phyloP scores from a whole-genome alignment of 257 asterid genomes.

The Solanum okadae region DNA sequence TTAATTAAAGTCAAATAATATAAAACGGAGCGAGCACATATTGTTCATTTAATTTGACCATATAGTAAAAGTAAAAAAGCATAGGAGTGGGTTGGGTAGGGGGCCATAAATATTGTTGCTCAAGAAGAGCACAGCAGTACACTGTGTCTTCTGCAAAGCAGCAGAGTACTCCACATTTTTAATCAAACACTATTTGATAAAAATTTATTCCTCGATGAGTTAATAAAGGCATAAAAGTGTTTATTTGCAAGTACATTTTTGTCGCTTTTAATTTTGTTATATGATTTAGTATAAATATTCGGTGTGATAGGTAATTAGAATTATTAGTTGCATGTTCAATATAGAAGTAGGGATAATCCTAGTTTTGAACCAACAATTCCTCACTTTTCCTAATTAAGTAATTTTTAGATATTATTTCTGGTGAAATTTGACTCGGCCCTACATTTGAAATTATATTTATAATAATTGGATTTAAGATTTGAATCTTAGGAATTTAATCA shows the following conservation, averaged over 20 bases:
- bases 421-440: background rate
- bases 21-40: background rate
- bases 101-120: background rate
- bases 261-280: background rate
- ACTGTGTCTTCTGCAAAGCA: background rate
- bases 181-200: background rate
- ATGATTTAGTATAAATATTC: too few species aligned
- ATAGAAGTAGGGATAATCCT: background rate
- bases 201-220: background rate
- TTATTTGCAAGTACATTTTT: background rate
- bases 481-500: background rate
- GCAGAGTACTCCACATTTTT: background rate
- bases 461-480: background rate
- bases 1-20: background rate
- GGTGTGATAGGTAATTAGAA: background rate
- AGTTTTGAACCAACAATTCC: background rate
- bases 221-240: background rate
- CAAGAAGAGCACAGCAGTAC: background rate
- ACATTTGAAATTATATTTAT: background rate
- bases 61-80: background rate
- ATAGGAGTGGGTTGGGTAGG: background rate
- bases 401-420: background rate
- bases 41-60: background rate
- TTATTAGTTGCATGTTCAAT: background rate
- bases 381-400: background rate